A percentile compares a stretch with the other conserved stretches of the same genome.
Conservation (phyloP, 1,284 basidiomycete species). For the Cutaneotrichosporon mucoides region DNA sequence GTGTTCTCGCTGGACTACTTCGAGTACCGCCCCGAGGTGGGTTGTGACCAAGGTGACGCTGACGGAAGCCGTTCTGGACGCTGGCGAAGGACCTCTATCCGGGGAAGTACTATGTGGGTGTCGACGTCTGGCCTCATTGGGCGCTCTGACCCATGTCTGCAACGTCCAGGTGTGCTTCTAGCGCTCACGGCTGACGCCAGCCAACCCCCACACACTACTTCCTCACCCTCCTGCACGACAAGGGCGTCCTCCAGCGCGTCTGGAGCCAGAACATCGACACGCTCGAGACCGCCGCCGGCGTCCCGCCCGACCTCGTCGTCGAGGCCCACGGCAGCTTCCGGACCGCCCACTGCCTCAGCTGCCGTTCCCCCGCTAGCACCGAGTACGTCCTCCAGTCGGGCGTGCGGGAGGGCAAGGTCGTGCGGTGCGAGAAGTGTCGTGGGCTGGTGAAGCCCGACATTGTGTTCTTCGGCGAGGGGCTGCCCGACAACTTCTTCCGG, state of each 20-base stretch:
- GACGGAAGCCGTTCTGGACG: constrained; percentile 62
- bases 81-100: constrained; percentile 86
- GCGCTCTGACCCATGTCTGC: too few species aligned
- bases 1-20: constrained; percentile 55
- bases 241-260: constrained; percentile 37
- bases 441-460: constrained; percentile 87
- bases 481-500: constrained; percentile 49
- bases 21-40: constrained; percentile 37
- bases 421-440: constrained; percentile 60
- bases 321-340: constrained; percentile 95
- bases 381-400: constrained; percentile 64
- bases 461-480: constrained; percentile 84
- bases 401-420: constrained; percentile 59
- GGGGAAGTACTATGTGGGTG: constrained; percentile 41
- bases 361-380: constrained; percentile 56
- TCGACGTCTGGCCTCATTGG: not conserved
- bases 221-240: constrained; percentile 53
- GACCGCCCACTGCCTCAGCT: constrained; percentile 71
- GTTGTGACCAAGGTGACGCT: not conserved
- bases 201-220: constrained; percentile 91
- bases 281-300: constrained; percentile 77
- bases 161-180: too few species aligned
- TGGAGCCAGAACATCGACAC: constrained; percentile 68
- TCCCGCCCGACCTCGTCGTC: constrained; percentile 68
- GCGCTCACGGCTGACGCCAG: constrained; percentile 55